phyloP scores from a whole-genome alignment of 148 eudicot species.

The Simmondsia chinensis region DNA sequence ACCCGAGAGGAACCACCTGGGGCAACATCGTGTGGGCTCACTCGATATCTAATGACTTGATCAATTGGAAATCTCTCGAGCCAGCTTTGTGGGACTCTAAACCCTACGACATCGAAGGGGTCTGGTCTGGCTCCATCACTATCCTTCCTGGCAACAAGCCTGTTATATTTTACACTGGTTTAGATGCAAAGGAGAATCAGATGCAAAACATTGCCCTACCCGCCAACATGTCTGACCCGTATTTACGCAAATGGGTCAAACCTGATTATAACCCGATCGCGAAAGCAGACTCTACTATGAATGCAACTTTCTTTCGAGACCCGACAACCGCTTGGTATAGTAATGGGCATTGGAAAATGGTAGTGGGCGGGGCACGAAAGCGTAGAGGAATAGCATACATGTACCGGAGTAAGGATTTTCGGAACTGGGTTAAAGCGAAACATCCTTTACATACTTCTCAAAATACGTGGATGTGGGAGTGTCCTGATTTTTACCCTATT shows the following conservation, averaged over 20 bases:
- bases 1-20: conserved; percentile 61
- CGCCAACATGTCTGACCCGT: conserved; percentile 53
- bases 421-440: conserved; percentile 43
- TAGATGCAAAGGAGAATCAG: conserved; percentile 26
- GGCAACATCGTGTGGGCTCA: conserved; percentile 84
- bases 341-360: conserved; percentile 41
- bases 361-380: conserved; percentile 42
- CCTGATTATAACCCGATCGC: conserved; percentile 74
- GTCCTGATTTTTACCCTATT: conserved; percentile 79
- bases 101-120: conserved; percentile 48
- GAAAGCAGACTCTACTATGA: conserved; percentile 24
- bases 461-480: conserved; percentile 66
- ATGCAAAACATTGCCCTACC: conserved; percentile 75
- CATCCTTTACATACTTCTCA: conserved; percentile 49
- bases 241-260: conserved; percentile 61
- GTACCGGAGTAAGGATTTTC: conserved; percentile 52
- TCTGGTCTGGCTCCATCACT: conserved; percentile 71
- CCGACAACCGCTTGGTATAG: conserved; percentile 59
- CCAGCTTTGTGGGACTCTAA: conserved; percentile 42
- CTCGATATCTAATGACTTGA: conserved; percentile 52
- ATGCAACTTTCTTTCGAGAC: conserved; percentile 50
- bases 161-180: conserved; percentile 55
- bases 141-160: conserved; percentile 41
- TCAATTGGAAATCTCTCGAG: conserved; percentile 49
- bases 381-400: conserved; percentile 44